These are phyloP conservation scores for Ophiocordyceps robertsii DNA, from an alignment of 2,329 filamentous ascomycete genomes.

Conservation along the genomic window DNA sequence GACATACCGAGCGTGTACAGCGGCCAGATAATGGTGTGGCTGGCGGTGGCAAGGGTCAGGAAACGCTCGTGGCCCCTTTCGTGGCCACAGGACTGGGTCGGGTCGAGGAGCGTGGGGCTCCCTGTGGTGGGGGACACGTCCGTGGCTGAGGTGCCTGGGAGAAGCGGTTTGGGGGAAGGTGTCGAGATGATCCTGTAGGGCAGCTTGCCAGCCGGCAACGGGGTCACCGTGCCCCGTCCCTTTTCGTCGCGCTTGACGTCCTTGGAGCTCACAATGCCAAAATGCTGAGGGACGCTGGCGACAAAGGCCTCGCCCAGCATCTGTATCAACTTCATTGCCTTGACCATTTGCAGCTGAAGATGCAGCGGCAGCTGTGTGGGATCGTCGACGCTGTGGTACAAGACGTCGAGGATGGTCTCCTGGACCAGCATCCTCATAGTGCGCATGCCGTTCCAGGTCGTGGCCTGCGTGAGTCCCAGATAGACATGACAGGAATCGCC, in stretches of 20 bases:
- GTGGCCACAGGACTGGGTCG: too few relatives aligned
- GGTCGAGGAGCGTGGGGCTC: too few relatives aligned
- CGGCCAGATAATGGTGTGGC: constrained; percentile 36
- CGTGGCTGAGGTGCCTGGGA: too few relatives aligned
- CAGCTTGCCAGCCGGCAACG: too few relatives aligned
- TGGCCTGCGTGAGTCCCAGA: constrained; percentile 27
- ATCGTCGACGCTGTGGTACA: constrained; percentile 20
- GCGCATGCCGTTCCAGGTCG: constrained; percentile 34
- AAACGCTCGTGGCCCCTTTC: constrained; percentile 22
- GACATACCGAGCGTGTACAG: constrained; percentile 35
- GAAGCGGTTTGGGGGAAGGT: too few relatives aligned
- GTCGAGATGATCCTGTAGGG: too few relatives aligned
- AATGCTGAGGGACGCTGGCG: constrained; percentile 34
- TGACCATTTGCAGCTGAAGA: constrained; percentile 22
- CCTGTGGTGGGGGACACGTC: too few relatives aligned
- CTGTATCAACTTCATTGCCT: constrained; percentile 22
- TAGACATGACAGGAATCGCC: constrained; percentile 31
- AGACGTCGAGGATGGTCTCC: constrained; percentile 31
- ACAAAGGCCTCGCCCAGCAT: constrained; percentile 27
- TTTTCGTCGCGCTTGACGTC: constrained; percentile 8
- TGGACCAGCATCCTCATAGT: constrained; percentile 32
- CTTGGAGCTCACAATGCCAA: constrained; percentile 29
- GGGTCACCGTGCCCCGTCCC: too few relatives aligned
- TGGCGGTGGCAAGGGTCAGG: constrained; percentile 33
- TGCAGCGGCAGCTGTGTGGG: constrained; percentile 13